These are phyloP conservation scores for Naganishia sp. DNA, from an alignment of 1,284 basidiomycete species.

Conservation along the genomic window DNA sequence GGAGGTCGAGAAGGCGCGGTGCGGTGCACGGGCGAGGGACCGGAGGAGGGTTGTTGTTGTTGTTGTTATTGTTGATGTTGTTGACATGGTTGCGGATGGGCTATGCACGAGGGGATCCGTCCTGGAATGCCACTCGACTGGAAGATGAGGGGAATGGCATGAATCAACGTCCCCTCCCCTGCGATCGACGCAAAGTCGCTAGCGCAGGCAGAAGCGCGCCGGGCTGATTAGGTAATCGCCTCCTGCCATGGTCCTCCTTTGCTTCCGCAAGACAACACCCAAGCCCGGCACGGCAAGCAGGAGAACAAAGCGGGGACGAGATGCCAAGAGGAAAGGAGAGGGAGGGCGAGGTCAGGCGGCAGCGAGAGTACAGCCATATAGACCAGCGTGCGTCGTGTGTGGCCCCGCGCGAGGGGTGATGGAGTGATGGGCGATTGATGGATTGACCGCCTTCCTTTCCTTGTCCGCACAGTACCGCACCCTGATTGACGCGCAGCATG, in stretches of 20 bases:
- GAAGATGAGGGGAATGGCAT: no score
- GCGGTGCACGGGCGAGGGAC: neutral
- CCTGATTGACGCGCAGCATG: slow-evolving; percentile 39
- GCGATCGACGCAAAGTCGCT: neutral
- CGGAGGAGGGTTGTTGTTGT: slow-evolving; percentile 16
- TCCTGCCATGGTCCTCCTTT: no score
- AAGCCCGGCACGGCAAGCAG: neutral
- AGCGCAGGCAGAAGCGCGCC: slow-evolving; percentile 5
- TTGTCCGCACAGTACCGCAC: neutral
- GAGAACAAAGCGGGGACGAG: no score
- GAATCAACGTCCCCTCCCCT: neutral
- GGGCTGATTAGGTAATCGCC: neutral
- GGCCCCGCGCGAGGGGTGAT: no score
- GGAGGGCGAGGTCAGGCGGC: neutral
- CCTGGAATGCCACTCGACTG: no score
- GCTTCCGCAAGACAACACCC: slow-evolving; percentile 3
- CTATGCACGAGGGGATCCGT: neutral
- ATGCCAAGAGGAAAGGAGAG: neutral
- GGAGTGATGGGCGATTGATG: no score
- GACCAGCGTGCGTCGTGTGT: neutral
- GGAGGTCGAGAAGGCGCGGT: slow-evolving; percentile 41
- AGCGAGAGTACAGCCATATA: neutral
- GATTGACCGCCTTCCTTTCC: no score
- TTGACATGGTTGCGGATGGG: neutral
- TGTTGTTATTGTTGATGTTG: neutral